Base-by-base conservation (phyloP, 176 grass and related monocot genomes). In the Triticum monococcum region DNA sequence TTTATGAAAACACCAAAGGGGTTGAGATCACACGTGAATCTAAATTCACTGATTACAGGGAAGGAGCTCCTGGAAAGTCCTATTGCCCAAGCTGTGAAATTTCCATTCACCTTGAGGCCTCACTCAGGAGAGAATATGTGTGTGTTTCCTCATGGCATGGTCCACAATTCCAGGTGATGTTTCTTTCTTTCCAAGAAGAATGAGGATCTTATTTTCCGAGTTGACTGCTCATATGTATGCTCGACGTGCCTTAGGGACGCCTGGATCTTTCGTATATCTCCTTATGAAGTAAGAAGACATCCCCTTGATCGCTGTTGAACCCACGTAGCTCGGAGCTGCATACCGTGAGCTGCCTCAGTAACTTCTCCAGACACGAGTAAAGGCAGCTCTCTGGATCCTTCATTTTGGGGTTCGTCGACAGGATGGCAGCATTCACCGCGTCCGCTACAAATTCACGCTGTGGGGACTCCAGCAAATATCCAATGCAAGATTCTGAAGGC, bases 401-500 rank as follows among this genome's bases (percentile, higher is more conserved):
- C 80, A 66, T 60, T 23, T 82, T 77, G 0, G 97, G 92, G 63
- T 99, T 91, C 5, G 94, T 99, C 10, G 92, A 90, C 52, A 99
- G 83, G 46, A 99, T 83, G 31, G 84, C 89, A 30, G 97, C 90
- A 78, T 97, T 99, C 79, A 99, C 85, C 20, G 97, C 94, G 18
- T 99, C 97, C 0, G 94, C 97, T 7, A 97, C 94, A 43, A 99
- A 99, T 69, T 94, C 97, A 48, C 89, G 85, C 81, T 97, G 94
- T 12, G 92, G 80, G 30, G 86, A 67, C 31, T 79, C 90, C 68
- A 99, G 84, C n/a, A 99, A 91, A 84, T 99, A 96, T 50, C 97
- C 94, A 3, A 94, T 63, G 54, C 87, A 88, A 35, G 97, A 97
- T 86, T 94, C 87, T 28, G 70, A 75, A 28, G 97, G 94, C 57